phyloP scores from a whole-genome alignment of 208 protist species.

The Strigomonas culicis region DNA sequence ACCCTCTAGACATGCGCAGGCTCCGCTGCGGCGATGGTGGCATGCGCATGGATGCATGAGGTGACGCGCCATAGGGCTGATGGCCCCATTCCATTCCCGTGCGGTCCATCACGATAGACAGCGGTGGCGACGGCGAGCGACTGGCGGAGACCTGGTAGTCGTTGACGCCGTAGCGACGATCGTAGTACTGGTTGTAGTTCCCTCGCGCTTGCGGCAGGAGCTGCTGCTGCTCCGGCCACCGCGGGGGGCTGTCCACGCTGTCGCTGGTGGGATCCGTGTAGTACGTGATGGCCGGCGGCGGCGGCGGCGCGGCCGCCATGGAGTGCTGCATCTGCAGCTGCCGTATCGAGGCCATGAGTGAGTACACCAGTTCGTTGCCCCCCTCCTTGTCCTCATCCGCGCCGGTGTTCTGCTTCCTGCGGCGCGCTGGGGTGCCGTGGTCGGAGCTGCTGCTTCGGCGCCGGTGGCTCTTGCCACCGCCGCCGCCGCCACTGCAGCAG shows the following conservation, averaged over 20 bases:
- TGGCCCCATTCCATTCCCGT: background rate
- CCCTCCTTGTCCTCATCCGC: background rate
- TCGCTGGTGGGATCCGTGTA: too few species aligned
- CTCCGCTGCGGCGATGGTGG: too few species aligned
- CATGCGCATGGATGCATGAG: background rate
- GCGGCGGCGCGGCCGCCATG: background rate
- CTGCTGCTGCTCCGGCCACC: background rate
- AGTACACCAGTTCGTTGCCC: background rate
- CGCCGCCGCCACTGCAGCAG: conserved; percentile 9
- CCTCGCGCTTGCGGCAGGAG: background rate
- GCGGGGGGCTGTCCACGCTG: too few species aligned
- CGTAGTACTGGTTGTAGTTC: background rate
- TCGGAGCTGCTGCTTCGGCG: background rate
- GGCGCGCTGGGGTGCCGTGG: background rate
- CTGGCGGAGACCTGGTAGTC: conserved; percentile 2
- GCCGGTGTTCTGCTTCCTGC: background rate
- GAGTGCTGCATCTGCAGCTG: conserved; percentile 3
- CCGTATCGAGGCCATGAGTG: conserved; percentile 3
- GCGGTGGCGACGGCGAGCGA: conserved; percentile 6
- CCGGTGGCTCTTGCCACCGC: background rate
- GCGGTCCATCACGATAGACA: background rate
- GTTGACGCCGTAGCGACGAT: background rate
- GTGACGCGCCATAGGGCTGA: background rate
- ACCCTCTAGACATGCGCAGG: too few species aligned
- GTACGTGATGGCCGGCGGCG: too few species aligned